Evolutionary conservation across 768 basidiomycete genomes (phyloP).

Genomic region (Mycena vulgaris): DNA sequence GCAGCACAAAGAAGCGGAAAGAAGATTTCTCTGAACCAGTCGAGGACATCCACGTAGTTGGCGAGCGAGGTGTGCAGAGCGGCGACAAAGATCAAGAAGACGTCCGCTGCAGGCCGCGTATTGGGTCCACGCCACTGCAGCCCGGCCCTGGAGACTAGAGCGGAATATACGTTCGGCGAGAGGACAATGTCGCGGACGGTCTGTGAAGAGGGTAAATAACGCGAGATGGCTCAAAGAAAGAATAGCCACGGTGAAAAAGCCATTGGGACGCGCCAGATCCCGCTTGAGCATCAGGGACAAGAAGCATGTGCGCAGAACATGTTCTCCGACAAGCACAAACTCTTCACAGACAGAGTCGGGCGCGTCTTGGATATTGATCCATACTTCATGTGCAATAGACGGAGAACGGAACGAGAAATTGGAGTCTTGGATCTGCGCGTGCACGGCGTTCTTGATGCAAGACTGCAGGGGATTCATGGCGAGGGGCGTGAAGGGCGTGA

Average conservation of each 20-base stretch:
- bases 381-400: constrained; percentile 3
- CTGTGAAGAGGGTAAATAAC: not conserved
- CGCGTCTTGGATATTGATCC: constrained; percentile 20
- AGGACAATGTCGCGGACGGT: constrained; percentile 8
- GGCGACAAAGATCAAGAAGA: constrained; percentile 23
- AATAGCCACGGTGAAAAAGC: constrained; percentile 13
- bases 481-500: not conserved
- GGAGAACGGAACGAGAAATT: constrained; percentile 24
- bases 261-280: constrained; percentile 2
- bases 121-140: constrained; percentile 15
- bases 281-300: constrained; percentile 12
- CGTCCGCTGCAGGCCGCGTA: constrained; percentile 14
- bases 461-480: not conserved
- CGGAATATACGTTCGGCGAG: not conserved
- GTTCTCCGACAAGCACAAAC: constrained; percentile 12
- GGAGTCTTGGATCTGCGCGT: not conserved
- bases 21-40: constrained; percentile 20
- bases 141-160: constrained; percentile 7
- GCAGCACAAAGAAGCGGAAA: constrained; percentile 5
- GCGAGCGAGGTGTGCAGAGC: constrained; percentile 19
- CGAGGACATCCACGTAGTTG: not conserved
- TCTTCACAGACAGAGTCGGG: constrained; percentile 23
- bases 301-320: constrained; percentile 3
- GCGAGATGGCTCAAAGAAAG: not conserved
- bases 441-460: not conserved